Evolutionary conservation across 164 flowering plant genomes (phyloP).

Genomic region (Berberis vulgaris): DNA sequence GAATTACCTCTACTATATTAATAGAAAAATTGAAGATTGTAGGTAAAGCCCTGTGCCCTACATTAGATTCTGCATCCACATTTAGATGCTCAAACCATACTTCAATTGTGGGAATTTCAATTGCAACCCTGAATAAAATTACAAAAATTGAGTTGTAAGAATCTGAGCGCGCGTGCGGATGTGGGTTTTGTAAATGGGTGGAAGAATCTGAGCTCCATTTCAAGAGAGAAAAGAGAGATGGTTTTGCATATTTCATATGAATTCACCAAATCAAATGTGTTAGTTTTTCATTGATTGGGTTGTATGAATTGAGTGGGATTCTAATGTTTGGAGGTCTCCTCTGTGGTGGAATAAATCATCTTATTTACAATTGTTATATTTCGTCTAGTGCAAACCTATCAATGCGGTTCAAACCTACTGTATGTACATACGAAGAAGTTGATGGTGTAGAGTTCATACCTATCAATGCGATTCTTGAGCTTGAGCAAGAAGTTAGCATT

Average conservation of each 20-base stretch:
- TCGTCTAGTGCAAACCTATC: too few species aligned
- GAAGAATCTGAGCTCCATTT: neutral
- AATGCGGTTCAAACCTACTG: neutral
- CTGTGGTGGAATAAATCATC: too few species aligned
- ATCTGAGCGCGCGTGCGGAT: neutral
- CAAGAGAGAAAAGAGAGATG: neutral
- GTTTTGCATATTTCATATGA: neutral
- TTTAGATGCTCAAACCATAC: slow-evolving; percentile 50
- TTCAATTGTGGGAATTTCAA: slow-evolving; percentile 54
- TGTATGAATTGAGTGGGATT: too few species aligned
- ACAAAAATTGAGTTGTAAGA: neutral
- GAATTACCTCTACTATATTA: slow-evolving; percentile 33
- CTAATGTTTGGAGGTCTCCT: too few species aligned
- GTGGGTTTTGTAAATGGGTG: neutral
- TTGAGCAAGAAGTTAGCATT: slow-evolving; percentile 59
- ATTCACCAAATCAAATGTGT: too few species aligned
- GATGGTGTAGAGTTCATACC: slow-evolving; percentile 1
- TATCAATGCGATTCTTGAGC: slow-evolving; percentile 43
- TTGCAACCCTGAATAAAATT: slow-evolving; percentile 39
- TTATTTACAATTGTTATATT: too few species aligned
- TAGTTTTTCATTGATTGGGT: too few species aligned
- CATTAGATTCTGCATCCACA: slow-evolving; percentile 39
- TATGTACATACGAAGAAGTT: neutral
- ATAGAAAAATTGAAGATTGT: slow-evolving; percentile 32
- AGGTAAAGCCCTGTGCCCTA: slow-evolving; percentile 54